Evolutionary conservation across 148 eudicot species (phyloP).

Genomic region (Mesembryanthemum crystallinum): DNA sequence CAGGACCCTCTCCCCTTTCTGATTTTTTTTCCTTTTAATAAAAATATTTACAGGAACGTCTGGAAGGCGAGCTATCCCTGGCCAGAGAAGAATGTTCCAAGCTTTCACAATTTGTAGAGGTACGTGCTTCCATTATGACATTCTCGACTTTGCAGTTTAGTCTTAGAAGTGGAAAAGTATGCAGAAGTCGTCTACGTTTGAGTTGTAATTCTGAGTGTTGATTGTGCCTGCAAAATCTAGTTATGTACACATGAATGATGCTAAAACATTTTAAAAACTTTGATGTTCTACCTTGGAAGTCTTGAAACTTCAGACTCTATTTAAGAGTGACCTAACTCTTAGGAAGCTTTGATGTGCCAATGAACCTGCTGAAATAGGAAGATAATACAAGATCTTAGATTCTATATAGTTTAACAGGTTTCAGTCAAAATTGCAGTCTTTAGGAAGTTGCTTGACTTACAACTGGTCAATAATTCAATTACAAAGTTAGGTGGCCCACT

Average conservation of each 20-base stretch:
- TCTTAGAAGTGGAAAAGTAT: background rate
- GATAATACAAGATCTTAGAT: background rate
- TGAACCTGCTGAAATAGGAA: background rate
- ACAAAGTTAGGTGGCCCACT: too few species aligned
- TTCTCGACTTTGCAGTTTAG: background rate
- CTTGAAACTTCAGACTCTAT: too few species aligned
- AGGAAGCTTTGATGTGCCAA: background rate
- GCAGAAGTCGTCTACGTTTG: background rate
- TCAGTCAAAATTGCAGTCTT: background rate
- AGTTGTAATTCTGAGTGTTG: background rate
- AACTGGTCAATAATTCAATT: background rate
- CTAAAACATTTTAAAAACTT: background rate
- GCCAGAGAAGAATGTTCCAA: conserved; percentile 73
- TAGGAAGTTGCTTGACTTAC: background rate
- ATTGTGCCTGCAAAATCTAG: background rate
- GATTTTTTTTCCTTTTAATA: background rate
- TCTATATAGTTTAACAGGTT: background rate
- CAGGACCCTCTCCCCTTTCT: background rate
- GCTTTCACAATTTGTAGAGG: conserved; percentile 69
- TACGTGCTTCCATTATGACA: conserved; percentile 12
- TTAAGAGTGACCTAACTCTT: background rate
- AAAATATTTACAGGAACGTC: conserved; percentile 55
- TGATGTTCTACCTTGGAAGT: background rate
- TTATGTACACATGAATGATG: background rate
- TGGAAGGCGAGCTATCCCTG: conserved; percentile 59